Evolutionary conservation across 148 eudicot species (phyloP).

Genomic region (Chenopodium formosanum): DNA sequence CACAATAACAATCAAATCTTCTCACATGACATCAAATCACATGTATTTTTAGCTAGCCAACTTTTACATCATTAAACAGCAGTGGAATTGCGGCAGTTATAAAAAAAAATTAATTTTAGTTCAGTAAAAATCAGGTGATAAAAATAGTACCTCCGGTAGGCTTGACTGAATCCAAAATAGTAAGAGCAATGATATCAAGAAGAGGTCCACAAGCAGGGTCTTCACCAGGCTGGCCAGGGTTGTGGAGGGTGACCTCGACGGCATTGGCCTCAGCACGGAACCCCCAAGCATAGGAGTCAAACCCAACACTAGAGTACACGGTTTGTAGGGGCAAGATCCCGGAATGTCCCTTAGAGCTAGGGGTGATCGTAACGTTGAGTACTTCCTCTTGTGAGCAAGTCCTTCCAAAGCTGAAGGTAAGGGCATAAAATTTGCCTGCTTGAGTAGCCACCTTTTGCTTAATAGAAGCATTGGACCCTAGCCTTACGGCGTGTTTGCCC

Average conservation of each 20-base stretch:
- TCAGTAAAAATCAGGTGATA: too few relatives aligned
- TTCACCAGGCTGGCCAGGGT: constrained; percentile 32
- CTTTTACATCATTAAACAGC: not conserved
- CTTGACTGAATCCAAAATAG: constrained; percentile 31
- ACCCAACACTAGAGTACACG: constrained; percentile 41
- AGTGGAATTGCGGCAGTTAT: too few relatives aligned
- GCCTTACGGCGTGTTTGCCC: constrained; percentile 42
- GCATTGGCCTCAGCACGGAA: constrained; percentile 36
- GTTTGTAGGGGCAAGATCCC: constrained; percentile 49
- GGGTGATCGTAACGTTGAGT: constrained; percentile 36
- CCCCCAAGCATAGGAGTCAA: constrained; percentile 51
- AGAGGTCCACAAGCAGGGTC: constrained; percentile 49
- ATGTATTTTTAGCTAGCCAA: not conserved
- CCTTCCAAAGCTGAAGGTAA: constrained; percentile 47
- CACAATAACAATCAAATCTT: not conserved
- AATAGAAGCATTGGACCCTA: constrained; percentile 43
- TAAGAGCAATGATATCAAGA: constrained; percentile 40
- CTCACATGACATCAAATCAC: not conserved
- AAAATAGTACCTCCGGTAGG: constrained; percentile 30
- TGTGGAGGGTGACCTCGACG: constrained; percentile 37
- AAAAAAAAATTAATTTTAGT: too few relatives aligned
- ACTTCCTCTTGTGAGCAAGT: constrained; percentile 52
- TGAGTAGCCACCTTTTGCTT: constrained; percentile 36
- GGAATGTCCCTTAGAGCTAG: constrained; percentile 24
- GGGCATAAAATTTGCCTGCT: constrained; percentile 36